Evolutionary conservation across 805 yeast species (phyloP), one percentile per base, ranked within the genome.

Genomic region (Metschnikowia reukaufii): DNA sequence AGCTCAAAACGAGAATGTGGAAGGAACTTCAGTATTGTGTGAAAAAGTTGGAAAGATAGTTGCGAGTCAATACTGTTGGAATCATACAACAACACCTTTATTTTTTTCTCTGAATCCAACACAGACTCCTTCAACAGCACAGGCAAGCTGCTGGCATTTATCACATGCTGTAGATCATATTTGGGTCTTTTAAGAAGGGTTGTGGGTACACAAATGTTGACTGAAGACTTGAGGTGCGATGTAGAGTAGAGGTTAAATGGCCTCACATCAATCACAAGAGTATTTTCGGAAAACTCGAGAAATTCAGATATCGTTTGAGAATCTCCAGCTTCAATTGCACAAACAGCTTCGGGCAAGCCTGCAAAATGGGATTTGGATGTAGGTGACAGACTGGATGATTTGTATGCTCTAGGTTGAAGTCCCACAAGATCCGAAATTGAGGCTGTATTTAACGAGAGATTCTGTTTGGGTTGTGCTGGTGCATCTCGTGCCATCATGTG

Each of bases 191-290:
- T 73, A 27, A 74, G 53, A 20, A 74, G 61, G 1, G 79, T 74
- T 2, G 77, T 65, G 9, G 79, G 79, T 12, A 74, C 58, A 50
- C 77, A 73, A 15, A 72, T 57, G 50, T 73, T 72, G 48, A 67
- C 51, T 17, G 78, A 57, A 20, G 58, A 49, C 12, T 47, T 50
- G 13, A 74, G 45, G 44, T 69, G 66, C 23, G 66, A 55, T 7
- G 54, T 47, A 17, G 65, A 56, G 54, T 61, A 74, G 20, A 58
- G 43, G 48, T 71, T 71, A 56, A 61, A 73, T 4, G 76, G 71
- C 18, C 79, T 59, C 17, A 66, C 64, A 49, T 74, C 78, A 34
- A 73, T 49, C 16, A 69, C 53, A 8, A 66, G 46, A 4, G 30
- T 16, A 13, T 49, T 32, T 5, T 34, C 13, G 4, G 36, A 19